Base-by-base conservation (phyloP, 176 grass and related monocot species). In the Oryza nivara region DNA sequence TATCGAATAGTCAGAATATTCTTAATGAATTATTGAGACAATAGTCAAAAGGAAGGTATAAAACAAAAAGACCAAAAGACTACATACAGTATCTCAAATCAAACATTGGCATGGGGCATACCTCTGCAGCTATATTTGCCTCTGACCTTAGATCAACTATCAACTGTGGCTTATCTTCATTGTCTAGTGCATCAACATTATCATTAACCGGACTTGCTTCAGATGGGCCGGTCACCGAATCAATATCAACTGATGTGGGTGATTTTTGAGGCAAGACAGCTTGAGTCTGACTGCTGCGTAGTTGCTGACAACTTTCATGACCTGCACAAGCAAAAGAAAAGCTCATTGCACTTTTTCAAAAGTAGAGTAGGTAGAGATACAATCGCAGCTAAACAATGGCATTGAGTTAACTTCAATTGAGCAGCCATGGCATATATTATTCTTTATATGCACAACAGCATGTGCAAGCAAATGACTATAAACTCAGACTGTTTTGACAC, bases 71-170 rank as follows among this genome's bases (percentile, higher is more conserved):
- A 71, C 6, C 2, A 73, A 36, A 80, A 68, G 56, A 19, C 30
- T 44, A 82, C 40, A 81, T 14, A 80, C 46, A 47, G 32, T 64
- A 75, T 76, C 52, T 35, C 35, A 80, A 70, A 75, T 63, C 23
- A 11, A 58, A 66, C 43, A 30, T 82, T 82, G 58, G 32, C 51
- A 26, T 80, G 68, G 70, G 74, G 72, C 70, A 28, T 87, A 93
- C 93, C 89, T 93, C 89, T 70, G 79, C 81, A 80, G 92, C 85
- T 70, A 91, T 76, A 77, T 89, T 95, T 38, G 92, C 92, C 75
- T 95, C 95, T 71, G 90, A 91, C 63, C 82, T 82, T 54, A 95
- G 88, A 79, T 97, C 89, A 83, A 88, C 56, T 77, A 46, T 44
- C 81, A 78, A 65, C 5, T 71, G 75, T 41, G 88, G 22, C 45